Evolutionary conservation across 768 basidiomycete genomes (phyloP).

Genomic region (Boletus bicolor): DNA sequence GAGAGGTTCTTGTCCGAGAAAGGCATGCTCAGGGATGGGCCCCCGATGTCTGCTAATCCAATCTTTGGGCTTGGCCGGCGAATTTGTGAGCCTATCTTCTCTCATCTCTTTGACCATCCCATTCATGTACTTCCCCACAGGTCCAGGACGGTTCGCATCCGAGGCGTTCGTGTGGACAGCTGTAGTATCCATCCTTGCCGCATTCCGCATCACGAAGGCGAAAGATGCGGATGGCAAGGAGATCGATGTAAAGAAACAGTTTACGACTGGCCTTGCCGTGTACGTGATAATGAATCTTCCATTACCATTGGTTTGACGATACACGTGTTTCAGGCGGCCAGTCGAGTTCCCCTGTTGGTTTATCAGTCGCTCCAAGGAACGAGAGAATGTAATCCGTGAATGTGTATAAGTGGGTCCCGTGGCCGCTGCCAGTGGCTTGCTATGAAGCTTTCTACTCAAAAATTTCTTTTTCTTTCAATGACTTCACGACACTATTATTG

Average conservation of each 20-base stretch:
- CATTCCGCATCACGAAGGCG: conserved; percentile 22
- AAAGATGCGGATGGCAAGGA: conserved; percentile 21
- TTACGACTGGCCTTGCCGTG: conserved; percentile 23
- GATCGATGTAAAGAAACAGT: conserved; percentile 20
- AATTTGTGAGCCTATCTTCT: conserved; percentile 13
- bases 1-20: conserved; percentile 22
- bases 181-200: conserved; percentile 21
- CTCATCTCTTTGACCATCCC: not conserved
- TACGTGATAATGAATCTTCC: conserved; percentile 1
- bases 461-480: not conserved
- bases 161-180: conserved; percentile 24
- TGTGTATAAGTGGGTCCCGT: not conserved
- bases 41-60: conserved; percentile 14
- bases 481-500: not conserved
- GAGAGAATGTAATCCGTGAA: conserved; percentile 1
- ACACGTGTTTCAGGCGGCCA: conserved; percentile 12
- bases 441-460: not conserved
- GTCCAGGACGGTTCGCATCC: conserved; percentile 23
- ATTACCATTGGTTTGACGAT: not conserved
- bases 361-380: conserved; percentile 15
- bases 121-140: not conserved
- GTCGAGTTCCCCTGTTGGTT: conserved; percentile 24
- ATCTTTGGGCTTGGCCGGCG: conserved; percentile 27
- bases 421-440: not conserved
- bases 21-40: conserved; percentile 11